Evolutionary conservation across 345 rosid genomes (phyloP).

Genomic region (Physaria fendleri): DNA sequence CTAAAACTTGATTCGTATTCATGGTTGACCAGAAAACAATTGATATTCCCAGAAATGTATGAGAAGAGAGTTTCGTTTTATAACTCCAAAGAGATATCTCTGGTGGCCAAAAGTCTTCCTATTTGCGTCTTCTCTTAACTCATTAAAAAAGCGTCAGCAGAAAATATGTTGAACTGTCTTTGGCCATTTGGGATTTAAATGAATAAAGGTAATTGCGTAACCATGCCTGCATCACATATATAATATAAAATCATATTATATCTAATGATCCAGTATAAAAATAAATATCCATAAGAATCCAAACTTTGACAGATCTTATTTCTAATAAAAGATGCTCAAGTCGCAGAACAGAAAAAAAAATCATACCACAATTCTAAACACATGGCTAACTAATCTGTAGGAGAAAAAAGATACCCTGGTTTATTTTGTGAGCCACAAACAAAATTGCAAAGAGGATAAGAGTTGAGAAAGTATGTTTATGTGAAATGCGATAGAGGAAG

Average conservation of each 20-base stretch:
- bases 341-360: neutral
- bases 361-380: constrained; percentile 7
- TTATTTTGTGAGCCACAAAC: constrained; percentile 17
- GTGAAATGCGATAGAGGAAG: constrained; percentile 4
- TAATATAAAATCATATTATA: neutral
- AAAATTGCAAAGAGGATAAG: constrained; percentile 16
- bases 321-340: constrained; percentile 5
- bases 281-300: neutral
- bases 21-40: constrained; percentile 28
- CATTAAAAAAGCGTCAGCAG: constrained; percentile 22
- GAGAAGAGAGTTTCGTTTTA: neutral
- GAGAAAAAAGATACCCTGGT: constrained; percentile 12
- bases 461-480: neutral
- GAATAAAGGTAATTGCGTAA: constrained; percentile 19
- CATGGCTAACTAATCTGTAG: neutral
- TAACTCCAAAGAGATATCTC: neutral
- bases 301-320: constrained; percentile 1
- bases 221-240: constrained; percentile 21
- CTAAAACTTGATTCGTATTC: constrained; percentile 19
- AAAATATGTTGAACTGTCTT: constrained; percentile 22
- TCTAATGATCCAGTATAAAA: neutral
- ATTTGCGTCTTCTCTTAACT: neutral
- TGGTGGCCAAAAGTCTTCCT: constrained; percentile 16
- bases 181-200: constrained; percentile 15
- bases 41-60: constrained; percentile 18